A percentile compares a stretch with the other conserved stretches of the same genome.
phyloP scores from a whole-genome alignment of 441 rosid species.

The Croton setiger region DNA sequence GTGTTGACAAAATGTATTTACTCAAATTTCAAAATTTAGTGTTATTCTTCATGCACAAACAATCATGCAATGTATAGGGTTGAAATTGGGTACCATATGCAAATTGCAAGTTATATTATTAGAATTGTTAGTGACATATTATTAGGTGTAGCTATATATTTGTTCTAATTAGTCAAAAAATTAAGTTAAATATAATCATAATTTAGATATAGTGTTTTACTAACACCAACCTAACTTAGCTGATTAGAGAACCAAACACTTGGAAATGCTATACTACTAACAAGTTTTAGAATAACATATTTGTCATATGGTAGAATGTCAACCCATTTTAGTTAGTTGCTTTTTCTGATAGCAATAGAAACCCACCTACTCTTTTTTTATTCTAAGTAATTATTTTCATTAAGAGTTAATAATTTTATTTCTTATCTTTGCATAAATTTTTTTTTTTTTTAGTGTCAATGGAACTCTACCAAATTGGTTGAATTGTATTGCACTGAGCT shows the following conservation, averaged over 20 bases:
- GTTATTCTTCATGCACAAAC: not conserved
- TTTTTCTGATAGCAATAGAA: not conserved
- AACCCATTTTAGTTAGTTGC: not conserved
- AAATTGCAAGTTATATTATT: not conserved
- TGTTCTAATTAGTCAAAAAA: slow-evolving; percentile 2
- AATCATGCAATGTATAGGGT: slow-evolving; percentile 3
- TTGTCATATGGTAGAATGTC: not conserved
- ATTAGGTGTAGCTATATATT: not conserved
- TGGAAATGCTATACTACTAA: not conserved
- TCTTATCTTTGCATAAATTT: too few species aligned
- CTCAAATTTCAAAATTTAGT: slow-evolving; percentile 9
- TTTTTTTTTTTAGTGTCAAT: too few species aligned
- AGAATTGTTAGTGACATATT: not conserved
- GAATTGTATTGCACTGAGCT: too few species aligned
- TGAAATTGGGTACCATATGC: slow-evolving; percentile 9
- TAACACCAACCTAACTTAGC: slow-evolving; percentile 19
- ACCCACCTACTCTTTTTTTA: not conserved
- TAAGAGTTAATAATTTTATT: too few species aligned
- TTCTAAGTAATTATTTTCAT: too few species aligned
- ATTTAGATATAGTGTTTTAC: not conserved
- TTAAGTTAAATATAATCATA: slow-evolving; percentile 6
- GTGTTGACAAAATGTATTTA: not conserved
- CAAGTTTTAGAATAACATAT: not conserved
- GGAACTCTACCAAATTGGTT: too few species aligned
- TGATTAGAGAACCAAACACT: not conserved